Conservation (phyloP, 1,284 basidiomycete species). For the Pholiota adiposa region DNA sequence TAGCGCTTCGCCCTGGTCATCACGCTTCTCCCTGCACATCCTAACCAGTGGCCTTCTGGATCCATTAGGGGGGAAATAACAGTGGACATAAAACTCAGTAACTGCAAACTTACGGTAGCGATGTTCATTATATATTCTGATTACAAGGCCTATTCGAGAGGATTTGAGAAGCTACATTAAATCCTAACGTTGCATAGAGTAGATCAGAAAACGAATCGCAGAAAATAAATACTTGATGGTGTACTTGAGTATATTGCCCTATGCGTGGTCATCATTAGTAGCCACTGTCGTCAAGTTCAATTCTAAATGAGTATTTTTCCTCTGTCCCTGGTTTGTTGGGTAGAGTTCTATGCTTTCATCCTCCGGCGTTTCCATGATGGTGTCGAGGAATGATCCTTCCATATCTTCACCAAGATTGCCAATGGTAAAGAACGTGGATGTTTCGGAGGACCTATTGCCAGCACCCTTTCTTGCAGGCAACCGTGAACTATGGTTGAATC, state of each 20-base stretch:
- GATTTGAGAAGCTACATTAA: too few relatives aligned
- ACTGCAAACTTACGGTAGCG: constrained; percentile 45
- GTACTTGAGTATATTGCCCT: too few relatives aligned
- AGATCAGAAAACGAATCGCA: too few relatives aligned
- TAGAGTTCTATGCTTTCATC: background rate
- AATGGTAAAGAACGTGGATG: background rate
- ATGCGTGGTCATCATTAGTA: too few relatives aligned
- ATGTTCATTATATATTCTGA: too few relatives aligned
- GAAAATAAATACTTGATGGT: too few relatives aligned
- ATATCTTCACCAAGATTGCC: background rate
- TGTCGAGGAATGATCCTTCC: background rate
- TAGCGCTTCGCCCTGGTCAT: constrained; percentile 52
- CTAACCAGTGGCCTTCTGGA: constrained; percentile 62
- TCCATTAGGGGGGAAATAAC: constrained; percentile 64
- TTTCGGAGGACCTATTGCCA: background rate
- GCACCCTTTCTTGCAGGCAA: too few relatives aligned
- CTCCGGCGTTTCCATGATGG: background rate
- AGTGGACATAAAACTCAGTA: constrained; percentile 57
- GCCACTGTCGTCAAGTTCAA: background rate
- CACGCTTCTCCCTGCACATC: constrained; percentile 67
- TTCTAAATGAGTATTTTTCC: background rate
- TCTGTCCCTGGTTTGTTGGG: background rate
- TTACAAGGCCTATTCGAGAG: too few relatives aligned
- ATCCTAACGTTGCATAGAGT: too few relatives aligned
- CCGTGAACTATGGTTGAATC: too few relatives aligned